Evolutionary conservation across 108 stramenopile species (phyloP), one percentile per base, ranked within the genome.

Genomic region (Stephanodiscus minutulus): DNA sequence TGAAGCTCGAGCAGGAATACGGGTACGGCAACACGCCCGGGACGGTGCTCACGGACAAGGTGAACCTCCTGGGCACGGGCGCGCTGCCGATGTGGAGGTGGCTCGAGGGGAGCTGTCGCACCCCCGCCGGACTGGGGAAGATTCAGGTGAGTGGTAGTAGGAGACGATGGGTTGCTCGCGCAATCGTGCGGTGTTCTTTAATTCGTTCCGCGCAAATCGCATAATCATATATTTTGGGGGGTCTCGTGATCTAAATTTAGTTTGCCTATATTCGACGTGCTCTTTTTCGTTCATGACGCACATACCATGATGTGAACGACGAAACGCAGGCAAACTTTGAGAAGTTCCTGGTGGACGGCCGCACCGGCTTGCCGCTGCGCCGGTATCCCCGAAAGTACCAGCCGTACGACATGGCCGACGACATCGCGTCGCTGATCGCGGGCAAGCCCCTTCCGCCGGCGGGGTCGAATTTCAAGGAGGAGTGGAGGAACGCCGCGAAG

Each of bases 81-180:
- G 90, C 94, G 1, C 79, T 85, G 52, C 94, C 94, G 28, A 91
- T 95, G 49, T 92, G 91, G 94, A 82, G 94, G 64, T 95, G 94
- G 94, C 57, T 95, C 15, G 82, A 95, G 67, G 86, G 86, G 37
- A 95, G 60, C 28, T 90, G 88, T 66, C 85, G 94, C 35, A 89
- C 90, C 21, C 94, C 94, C 28, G 83, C 89, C 22, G 94, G 94
- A 31, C 61, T 95, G 60, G 94, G 94, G 25, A 84, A 88, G 66
- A 86, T 95, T 50, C 84, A 89, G 76, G 64, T 70, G 43, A 72
- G 68, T 43, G 60, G 10, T n/a, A 33, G 31, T 5, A 33, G 31
- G 31, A 33, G 43, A 3, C 3, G 48, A 21, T 43, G 22, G 20
- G 28, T n/a, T n/a, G n/a, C n/a, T n/a, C n/a, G n/a, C n/a, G n/a